These are phyloP conservation scores for Colletotrichum sp. DNA, from an alignment of 2,329 filamentous ascomycete genomes.

Conservation along the genomic window DNA sequence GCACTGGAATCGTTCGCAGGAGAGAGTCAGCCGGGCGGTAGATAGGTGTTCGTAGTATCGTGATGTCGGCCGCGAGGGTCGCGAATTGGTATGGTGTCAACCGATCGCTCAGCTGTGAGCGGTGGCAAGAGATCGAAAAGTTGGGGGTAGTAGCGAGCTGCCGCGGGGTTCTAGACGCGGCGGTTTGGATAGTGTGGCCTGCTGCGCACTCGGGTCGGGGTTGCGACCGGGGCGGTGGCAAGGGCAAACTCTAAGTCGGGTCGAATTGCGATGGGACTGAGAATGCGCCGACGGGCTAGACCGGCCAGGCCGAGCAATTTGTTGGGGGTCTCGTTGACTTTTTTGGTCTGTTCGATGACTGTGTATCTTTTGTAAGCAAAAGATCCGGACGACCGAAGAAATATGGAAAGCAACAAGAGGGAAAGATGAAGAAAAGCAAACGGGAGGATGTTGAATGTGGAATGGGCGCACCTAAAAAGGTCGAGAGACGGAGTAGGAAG, in stretches of 20 bases:
- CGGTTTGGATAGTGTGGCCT: constrained; percentile 14
- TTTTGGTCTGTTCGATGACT: not conserved
- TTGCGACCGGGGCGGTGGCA: constrained; percentile 19
- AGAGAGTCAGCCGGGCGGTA: not conserved
- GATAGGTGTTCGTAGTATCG: not conserved
- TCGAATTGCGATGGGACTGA: not conserved
- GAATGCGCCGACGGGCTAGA: constrained; percentile 7
- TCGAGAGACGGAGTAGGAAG: not conserved
- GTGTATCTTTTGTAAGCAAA: not conserved
- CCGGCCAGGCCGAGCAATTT: constrained; percentile 11
- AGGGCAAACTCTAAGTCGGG: constrained; percentile 19
- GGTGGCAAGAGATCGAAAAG: constrained; percentile 6
- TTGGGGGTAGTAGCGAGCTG: constrained; percentile 1
- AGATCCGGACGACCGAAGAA: not conserved
- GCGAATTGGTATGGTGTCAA: not conserved
- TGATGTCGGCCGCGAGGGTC: not conserved
- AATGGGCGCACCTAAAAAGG: not conserved
- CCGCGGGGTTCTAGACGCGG: constrained; percentile 13
- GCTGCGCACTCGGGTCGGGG: constrained; percentile 13
- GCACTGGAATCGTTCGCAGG: not conserved
- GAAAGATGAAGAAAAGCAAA: not conserved
- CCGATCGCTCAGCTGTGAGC: constrained; percentile 7
- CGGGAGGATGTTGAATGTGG: not conserved
- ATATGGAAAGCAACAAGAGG: not conserved
- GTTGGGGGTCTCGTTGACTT: not conserved